Evolutionary conservation across 2,329 filamentous ascomycete genomes (phyloP), one percentile per base, ranked within the genome.

Genomic region (Microdochium bolleyi): DNA sequence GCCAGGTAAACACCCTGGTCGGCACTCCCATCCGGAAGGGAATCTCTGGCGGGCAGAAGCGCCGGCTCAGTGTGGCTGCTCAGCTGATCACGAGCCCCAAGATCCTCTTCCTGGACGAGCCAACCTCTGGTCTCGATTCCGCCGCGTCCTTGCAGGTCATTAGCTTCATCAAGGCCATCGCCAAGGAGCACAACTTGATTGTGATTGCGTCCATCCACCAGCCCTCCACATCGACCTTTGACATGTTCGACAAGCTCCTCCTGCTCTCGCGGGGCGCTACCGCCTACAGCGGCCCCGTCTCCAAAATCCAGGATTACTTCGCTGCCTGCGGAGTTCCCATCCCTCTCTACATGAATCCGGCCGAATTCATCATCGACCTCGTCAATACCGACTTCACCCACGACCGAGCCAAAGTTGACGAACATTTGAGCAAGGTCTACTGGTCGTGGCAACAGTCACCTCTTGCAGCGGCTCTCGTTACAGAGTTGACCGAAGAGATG

Each of bases 151-250:
- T 75, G 58, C 88, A 95, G 66, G 87, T 95, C 22, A 83, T 92
- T 52, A 84, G 76, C 2, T 91, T 88, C 64, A 78, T 92, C 49
- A 83, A 79, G 62, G 72, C 76, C 10, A 76, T 91, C 27, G 88
- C 84, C 0, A 79, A 76, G 62, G 76, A 77, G 55, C 82, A 89
- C 63, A 86, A 85, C 54, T 82, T 85, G 55, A 82, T 94, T 54
- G 82, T 94, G 27, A 83, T 95, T 54, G 87, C 87, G 3, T 89
- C 86, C 38, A 94, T 95, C 56, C 90, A 95, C 65, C 90, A 95
- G 63, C 90, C 90, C 0, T 92, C 88, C 0, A 88, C 88, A 0
- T 79, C 84, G 0, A 92, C 87, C 0, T 95, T 90, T 60, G 78
- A 85, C 56, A 79, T 91, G 13, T 95, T 95, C 59, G 89, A 95